Percentiles rank a stretch among this genome's conserved stretches.
phyloP scores from a whole-genome alignment of 2,329 filamentous ascomycete genomes.

The Fusarium euwallaceae region DNA sequence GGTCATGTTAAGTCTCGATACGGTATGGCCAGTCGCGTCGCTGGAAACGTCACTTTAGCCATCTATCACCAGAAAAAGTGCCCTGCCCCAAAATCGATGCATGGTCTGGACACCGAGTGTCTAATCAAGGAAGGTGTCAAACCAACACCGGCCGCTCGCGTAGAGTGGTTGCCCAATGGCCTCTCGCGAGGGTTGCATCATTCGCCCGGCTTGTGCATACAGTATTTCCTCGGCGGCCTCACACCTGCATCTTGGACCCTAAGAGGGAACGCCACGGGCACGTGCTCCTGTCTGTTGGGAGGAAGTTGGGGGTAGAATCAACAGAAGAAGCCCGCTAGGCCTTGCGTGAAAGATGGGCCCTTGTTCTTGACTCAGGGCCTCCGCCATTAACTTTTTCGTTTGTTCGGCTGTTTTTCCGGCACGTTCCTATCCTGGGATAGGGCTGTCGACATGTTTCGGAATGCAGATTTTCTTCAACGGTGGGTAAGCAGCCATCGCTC shows the following conservation, averaged over 20 bases:
- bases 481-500: slow-evolving; percentile 1
- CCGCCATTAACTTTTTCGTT: neutral
- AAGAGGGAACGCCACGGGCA: neutral
- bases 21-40: neutral
- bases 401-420: neutral
- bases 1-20: neutral
- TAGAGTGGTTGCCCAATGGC: neutral
- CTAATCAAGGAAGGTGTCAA: neutral
- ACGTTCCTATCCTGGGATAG: neutral
- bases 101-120: neutral
- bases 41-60: neutral
- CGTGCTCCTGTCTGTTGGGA: neutral
- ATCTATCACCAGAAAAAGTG: neutral
- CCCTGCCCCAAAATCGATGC: neutral
- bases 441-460: neutral
- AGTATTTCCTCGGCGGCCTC: neutral
- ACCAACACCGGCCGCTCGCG: neutral
- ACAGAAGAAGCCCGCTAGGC: neutral
- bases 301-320: neutral
- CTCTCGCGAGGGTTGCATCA: neutral
- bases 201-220: neutral
- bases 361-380: neutral
- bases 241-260: neutral
- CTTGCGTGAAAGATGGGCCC: neutral
- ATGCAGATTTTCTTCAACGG: neutral